These are phyloP conservation scores for Dichotomopilus funicola DNA, from an alignment of 2,329 filamentous ascomycete species.

Conservation along the genomic window DNA sequence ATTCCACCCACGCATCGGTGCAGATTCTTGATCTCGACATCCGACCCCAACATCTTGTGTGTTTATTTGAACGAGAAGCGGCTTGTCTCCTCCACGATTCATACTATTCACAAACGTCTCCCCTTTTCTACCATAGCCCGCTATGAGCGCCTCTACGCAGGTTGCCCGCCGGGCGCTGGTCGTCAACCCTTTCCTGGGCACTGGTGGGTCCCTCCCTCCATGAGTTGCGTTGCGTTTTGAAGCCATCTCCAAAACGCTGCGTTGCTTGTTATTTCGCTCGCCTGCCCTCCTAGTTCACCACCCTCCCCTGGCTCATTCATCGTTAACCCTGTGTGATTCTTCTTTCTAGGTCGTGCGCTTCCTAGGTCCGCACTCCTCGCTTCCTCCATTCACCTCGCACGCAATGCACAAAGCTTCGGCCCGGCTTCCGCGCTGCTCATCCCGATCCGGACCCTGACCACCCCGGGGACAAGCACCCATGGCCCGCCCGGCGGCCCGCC, in stretches of 20 bases:
- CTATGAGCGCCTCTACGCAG: constrained; percentile 51
- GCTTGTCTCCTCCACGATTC: background rate
- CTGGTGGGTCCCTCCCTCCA: constrained; percentile 33
- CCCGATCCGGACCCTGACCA: constrained; percentile 50
- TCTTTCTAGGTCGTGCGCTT: constrained; percentile 37
- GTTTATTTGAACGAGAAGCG: background rate
- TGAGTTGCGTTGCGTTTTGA: background rate
- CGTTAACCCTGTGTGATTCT: constrained; percentile 22
- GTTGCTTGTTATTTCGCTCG: no score
- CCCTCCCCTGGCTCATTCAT: background rate
- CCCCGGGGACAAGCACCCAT: constrained; percentile 46
- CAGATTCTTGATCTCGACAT: constrained; percentile 4
- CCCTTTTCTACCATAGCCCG: constrained; percentile 10
- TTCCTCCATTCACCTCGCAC: constrained; percentile 40
- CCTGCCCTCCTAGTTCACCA: no score
- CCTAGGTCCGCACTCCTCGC: constrained; percentile 41
- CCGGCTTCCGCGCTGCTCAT: constrained; percentile 52
- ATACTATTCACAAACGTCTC: background rate
- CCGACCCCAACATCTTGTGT: background rate
- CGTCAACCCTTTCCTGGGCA: constrained; percentile 46
- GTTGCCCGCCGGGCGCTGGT: constrained; percentile 49
- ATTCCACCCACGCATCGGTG: constrained; percentile 10
- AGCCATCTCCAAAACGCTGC: background rate
- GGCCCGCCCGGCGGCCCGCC: constrained; percentile 59
- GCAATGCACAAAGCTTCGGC: constrained; percentile 40